phyloP scores from a whole-genome alignment of 2,329 filamentous ascomycete genomes.

The Colletotrichum plurivorum region DNA sequence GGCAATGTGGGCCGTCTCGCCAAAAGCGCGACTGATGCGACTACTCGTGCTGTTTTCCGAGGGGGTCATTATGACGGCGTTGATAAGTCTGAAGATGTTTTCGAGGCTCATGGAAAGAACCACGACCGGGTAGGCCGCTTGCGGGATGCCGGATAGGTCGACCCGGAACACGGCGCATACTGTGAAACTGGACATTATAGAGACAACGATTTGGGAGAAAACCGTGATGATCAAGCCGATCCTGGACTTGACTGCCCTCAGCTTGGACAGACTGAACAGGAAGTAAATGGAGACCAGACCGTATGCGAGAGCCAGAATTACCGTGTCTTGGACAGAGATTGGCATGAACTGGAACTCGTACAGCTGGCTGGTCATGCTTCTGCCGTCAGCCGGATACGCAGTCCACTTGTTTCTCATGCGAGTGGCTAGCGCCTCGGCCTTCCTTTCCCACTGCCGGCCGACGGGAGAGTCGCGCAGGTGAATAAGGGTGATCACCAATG shows the following conservation, averaged over 20 bases:
- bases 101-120: conserved; percentile 83
- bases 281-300: conserved; percentile 75
- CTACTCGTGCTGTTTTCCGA: conserved; percentile 77
- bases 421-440: conserved; percentile 66
- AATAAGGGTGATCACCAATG: conserved; percentile 82
- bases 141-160: conserved; percentile 81
- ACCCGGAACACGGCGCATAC: conserved; percentile 83
- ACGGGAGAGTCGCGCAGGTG: conserved; percentile 76
- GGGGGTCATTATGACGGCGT: conserved; percentile 80
- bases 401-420: conserved; percentile 70
- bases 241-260: conserved; percentile 82
- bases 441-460: conserved; percentile 75
- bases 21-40: conserved; percentile 81
- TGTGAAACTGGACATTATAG: conserved; percentile 84
- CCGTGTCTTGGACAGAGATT: conserved; percentile 76
- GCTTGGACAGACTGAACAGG: conserved; percentile 74
- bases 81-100: conserved; percentile 84
- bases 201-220: conserved; percentile 77
- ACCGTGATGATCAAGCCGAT: conserved; percentile 80
- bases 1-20: conserved; percentile 79
- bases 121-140: conserved; percentile 82
- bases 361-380: conserved; percentile 69
- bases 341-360: conserved; percentile 87
- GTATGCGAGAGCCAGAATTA: conserved; percentile 77
- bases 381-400: conserved; percentile 73